These are phyloP conservation scores for Ceratobasidium sp. DNA, from an alignment of 1,284 basidiomycete species.

Conservation along the genomic window DNA sequence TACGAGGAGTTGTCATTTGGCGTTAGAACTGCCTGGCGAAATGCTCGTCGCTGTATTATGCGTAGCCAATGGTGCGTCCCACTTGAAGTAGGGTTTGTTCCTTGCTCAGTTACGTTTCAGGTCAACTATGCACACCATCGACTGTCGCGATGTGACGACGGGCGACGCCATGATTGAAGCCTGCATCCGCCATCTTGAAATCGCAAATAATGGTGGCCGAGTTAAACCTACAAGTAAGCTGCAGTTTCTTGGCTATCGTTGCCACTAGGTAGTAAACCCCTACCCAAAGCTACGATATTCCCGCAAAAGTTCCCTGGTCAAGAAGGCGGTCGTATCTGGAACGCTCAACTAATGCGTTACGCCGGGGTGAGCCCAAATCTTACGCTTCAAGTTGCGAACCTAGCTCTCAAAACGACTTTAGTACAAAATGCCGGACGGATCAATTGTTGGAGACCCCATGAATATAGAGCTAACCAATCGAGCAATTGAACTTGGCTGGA, in stretches of 20 bases:
- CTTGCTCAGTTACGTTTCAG: not conserved
- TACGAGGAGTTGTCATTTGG: conserved; percentile 29
- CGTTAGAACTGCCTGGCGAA: conserved; percentile 20
- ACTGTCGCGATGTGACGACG: conserved; percentile 20
- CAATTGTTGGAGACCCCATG: conserved; percentile 21
- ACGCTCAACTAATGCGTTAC: conserved; percentile 25
- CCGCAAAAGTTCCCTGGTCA: conserved; percentile 25
- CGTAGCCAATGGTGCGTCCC: conserved; percentile 13
- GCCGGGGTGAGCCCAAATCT: not conserved
- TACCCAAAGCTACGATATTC: conserved; percentile 15
- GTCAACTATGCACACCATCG: conserved; percentile 31
- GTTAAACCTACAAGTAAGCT: conserved; percentile 23
- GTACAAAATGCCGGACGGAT: conserved; percentile 31
- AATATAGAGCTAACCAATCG: conserved; percentile 18
- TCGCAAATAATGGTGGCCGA: conserved; percentile 20
- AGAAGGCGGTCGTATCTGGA: conserved; percentile 20
- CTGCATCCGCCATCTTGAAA: conserved; percentile 20
- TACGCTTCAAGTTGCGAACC: not conserved
- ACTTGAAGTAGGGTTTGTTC: not conserved
- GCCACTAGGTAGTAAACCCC: not conserved
- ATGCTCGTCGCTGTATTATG: conserved; percentile 28
- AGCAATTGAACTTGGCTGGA: conserved; percentile 22
- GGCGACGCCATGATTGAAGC: conserved; percentile 22
- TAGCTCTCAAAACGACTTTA: not conserved
- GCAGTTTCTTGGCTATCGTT: not conserved